Evolutionary conservation across 2,329 filamentous ascomycete species (phyloP), one percentile per base, ranked within the genome.

Genomic region (Berkeleyomyces basicola): DNA sequence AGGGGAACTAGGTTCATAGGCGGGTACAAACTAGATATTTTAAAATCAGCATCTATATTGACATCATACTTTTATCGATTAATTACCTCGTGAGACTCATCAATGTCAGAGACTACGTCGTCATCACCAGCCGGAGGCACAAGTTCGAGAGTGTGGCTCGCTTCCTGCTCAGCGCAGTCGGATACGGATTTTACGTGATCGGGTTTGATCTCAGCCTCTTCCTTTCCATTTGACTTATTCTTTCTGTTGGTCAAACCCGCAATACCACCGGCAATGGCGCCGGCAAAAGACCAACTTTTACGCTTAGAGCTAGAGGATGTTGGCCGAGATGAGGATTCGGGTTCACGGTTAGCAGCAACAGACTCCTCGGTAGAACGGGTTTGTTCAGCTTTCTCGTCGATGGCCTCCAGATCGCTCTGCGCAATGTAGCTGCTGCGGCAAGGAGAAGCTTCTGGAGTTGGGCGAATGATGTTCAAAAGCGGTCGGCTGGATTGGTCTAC

Each of bases 381-480:
- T 7, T 43, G 33, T 58, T 47, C 43, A 14, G 10, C 55, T 40
- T 59, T 59, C 40, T 64, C 60, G 4, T 11, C 14, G 44, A 64
- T 64, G 40, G 44, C 59, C 14, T 44, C 44, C 23, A 62, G 46
- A 10, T 63, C 63, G n/a, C 16, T 47, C 11, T 33, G 23, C 23
- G 53, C 57, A 33, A 44, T 31, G 11, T 33, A 73, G 70, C 68
- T 0, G 39, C 40, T 44, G 6, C 59, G 61, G 4, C 55, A 53
- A n/a, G 82, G 82, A 0, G 82, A 80, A 7, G 77, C 74, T 6
- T 71, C 68, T 7, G 83, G 83, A 1, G 83, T 86, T 16, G 83
- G 83, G 44, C 76, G 75, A 58, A 86, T 79, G 51, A 86, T 69
- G 67, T 84, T 85, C 39, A 86, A 71, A 64, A 83, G 68, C 0